Evolutionary conservation across 2,329 filamentous ascomycete species (phyloP), one percentile per base, ranked within the genome.

Genomic region (Xylaria sp.): DNA sequence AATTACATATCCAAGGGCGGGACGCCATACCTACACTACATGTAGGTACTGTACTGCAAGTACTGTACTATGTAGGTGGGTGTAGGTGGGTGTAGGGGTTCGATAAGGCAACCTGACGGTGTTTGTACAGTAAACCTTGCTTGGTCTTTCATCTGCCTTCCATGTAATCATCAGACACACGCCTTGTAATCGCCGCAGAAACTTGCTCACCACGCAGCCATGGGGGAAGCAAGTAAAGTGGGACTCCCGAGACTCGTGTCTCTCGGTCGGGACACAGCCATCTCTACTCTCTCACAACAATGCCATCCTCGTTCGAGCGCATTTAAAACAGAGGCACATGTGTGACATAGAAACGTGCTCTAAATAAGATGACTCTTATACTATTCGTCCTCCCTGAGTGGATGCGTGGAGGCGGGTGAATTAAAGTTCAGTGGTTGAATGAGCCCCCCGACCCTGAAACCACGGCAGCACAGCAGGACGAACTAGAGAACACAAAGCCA

Each of bases 201-300:
- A 63, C 60, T 60, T 63, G 60, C 60, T 63, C 60, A 63, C 46
- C 25, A 27, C 27, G 5, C 23, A 31, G 17, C 9, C 8, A 4
- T 17, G n/a, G n/a, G 25, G 17, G 37, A 37, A 37, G 31, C 31
- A 6, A 46, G 27, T 37, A 60, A 41, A 53, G 55, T 60, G 60
- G 54, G 43, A 44, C 48, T 33, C 41, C 19, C 27, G 17, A 19
- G 6, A 40, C 9, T 11, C 19, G 48, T 7, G 6, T 29, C 35
- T 21, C 9, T 33, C 27, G 27, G 19, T 21, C 46, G 29, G 29
- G 4, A 21, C 19, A 35, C 29, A 49, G 25, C 17, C 17, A 49
- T 17, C 19, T 49, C 38, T 19, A 10, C 15, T 37, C 27, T 49
- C 44, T 62, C 54, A 58, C 43, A 15, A 44, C 54, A 8, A 44